Conservation (phyloP, 768 basidiomycete genomes). For the Leccinum broughii region DNA sequence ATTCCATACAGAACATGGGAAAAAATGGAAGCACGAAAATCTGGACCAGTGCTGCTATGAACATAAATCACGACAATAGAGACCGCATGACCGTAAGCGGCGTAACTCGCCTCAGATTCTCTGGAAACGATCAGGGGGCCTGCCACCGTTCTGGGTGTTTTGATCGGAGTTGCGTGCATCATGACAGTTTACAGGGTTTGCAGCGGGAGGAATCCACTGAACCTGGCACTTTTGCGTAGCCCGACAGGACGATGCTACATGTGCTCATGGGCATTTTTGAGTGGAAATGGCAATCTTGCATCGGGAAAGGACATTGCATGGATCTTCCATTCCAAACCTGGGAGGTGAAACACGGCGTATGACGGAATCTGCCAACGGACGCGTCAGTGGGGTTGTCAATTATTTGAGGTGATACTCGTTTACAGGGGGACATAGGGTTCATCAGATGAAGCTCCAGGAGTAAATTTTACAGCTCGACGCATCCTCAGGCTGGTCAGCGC, state of each 20-base stretch:
- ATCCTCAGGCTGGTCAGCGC: background rate
- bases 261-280: background rate
- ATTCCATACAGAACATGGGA: background rate
- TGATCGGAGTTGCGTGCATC: background rate
- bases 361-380: background rate
- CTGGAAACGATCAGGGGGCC: background rate
- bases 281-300: background rate
- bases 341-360: background rate
- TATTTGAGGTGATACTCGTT: background rate
- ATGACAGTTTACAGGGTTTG: background rate
- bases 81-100: background rate
- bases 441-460: background rate
- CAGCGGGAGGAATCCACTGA: background rate
- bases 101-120: background rate
- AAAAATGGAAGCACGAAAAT: background rate
- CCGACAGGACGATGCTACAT: background rate
- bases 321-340: background rate
- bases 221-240: too few relatives aligned
- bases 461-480: background rate
- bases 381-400: background rate
- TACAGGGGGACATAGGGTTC: background rate
- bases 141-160: background rate
- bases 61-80: background rate
- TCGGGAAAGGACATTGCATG: background rate
- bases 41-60: background rate